phyloP scores from a whole-genome alignment of 108 stramenopile genomes.

The Cyclotella baltica region DNA sequence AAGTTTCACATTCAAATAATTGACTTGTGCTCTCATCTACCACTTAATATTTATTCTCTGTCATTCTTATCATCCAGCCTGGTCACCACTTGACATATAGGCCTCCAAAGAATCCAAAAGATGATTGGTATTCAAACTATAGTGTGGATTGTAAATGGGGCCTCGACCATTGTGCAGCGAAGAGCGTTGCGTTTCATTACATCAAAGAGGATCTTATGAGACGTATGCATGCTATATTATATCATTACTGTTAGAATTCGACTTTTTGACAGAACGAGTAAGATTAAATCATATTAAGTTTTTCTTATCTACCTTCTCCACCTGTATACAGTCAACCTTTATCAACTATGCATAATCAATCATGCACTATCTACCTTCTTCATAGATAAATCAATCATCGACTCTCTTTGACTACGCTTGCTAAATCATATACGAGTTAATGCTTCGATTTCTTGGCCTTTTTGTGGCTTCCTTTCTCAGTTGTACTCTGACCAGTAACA shows the following conservation, averaged over 20 bases:
- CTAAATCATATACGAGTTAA: too few relatives aligned
- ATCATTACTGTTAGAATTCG: slow-evolving; percentile 48
- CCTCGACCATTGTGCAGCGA: slow-evolving; percentile 86
- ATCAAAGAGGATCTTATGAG: slow-evolving; percentile 83
- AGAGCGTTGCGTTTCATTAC: slow-evolving; percentile 95
- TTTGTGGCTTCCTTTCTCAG: slow-evolving; percentile 19
- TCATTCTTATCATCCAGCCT: slow-evolving; percentile 54
- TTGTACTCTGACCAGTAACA: background rate
- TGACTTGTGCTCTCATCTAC: background rate
- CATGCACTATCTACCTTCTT: too few relatives aligned
- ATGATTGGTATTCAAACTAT: slow-evolving; percentile 92
- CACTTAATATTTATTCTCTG: background rate
- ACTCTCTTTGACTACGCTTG: too few relatives aligned
- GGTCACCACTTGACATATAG: slow-evolving; percentile 86
- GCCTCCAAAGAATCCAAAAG: slow-evolving; percentile 57
- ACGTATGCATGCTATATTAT: slow-evolving; percentile 78
- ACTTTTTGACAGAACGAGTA: too few relatives aligned
- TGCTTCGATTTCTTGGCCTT: slow-evolving; percentile 40
- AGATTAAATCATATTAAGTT: too few relatives aligned
- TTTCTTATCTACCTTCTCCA: too few relatives aligned
- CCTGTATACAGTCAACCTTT: too few relatives aligned
- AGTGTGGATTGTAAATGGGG: slow-evolving; percentile 90
- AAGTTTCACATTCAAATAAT: background rate
- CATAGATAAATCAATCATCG: too few relatives aligned
- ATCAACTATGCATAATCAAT: too few relatives aligned